Conservation (phyloP, 2,329 filamentous ascomycete species). For the Fusarium sp. region DNA sequence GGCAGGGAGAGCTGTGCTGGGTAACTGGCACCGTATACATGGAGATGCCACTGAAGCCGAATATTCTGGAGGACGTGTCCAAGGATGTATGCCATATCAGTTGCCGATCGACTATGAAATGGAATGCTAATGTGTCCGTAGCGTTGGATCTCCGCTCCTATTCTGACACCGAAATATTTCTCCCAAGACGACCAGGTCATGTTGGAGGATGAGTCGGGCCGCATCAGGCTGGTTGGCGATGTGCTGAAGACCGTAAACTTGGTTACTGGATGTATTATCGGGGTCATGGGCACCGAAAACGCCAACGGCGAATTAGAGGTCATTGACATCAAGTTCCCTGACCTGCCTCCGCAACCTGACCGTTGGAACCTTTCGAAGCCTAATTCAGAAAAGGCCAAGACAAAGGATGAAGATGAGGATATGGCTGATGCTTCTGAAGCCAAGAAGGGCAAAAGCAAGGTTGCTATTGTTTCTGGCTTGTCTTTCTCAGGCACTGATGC, state of each 20-base stretch:
- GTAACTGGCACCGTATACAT: constrained; percentile 95
- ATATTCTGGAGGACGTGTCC: constrained; percentile 92
- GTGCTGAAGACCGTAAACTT: constrained; percentile 75
- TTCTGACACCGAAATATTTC: constrained; percentile 80
- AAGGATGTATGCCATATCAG: constrained; percentile 74
- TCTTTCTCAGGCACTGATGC: constrained; percentile 79
- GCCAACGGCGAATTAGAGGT: constrained; percentile 92
- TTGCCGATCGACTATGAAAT: background rate
- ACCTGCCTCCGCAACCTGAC: constrained; percentile 82
- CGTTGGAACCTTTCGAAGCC: constrained; percentile 78
- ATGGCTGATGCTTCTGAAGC: constrained; percentile 64
- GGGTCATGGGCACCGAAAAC: constrained; percentile 95
- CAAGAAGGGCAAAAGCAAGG: constrained; percentile 63
- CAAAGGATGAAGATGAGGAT: constrained; percentile 59
- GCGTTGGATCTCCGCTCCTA: constrained; percentile 90
- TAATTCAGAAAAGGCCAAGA: constrained; percentile 49
- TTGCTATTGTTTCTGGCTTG: constrained; percentile 90
- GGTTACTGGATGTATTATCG: constrained; percentile 92
- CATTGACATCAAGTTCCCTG: constrained; percentile 87
- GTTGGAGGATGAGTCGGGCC: constrained; percentile 95
- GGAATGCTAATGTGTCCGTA: constrained; percentile 49
- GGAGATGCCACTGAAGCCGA: constrained; percentile 96
- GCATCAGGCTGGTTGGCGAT: constrained; percentile 80
- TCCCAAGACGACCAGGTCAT: constrained; percentile 77
- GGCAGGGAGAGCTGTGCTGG: constrained; percentile 96